Evolutionary conservation across 1,284 basidiomycete genomes (phyloP), one percentile per base, ranked within the genome.

Genomic region (Cutaneotrichosporon mucoides): DNA sequence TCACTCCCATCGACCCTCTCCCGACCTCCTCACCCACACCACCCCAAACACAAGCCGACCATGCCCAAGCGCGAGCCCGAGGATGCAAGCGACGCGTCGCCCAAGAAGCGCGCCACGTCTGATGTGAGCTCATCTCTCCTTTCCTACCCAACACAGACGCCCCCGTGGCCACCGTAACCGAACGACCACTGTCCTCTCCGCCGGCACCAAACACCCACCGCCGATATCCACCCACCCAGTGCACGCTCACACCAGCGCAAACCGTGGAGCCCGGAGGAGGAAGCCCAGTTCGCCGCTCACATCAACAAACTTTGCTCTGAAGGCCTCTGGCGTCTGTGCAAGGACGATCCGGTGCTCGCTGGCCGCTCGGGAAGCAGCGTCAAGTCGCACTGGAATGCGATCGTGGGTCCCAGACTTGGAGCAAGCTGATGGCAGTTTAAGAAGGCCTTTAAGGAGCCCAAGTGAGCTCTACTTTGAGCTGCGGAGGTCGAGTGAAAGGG

Each of bases 211-310:
- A 24, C 24, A 24, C 24, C 24, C 24, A 24, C 24, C 24, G 24
- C 24, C 24, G 24, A 24, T 24, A 24, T 24, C 24, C 24, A 24
- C 24, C 24, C 24, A 24, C 24, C 24, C 24, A 24, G 24, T 24
- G 49, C 49, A 6, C 36, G 8, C 49, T 40, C 16, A 51, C 36
- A 51, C 36, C 42, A 53, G 35, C 52, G 34, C 34, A 53, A 53
- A 38, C 48, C 40, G 8, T 55, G 37, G 45, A 47, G 37, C 6
- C 11, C 42, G 11, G 36, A 45, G 16, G 45, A 45, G 35, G 36
- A 41, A 7, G 11, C 15, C 9, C 37, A 16, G 16, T 40, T 46
- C 16, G 35, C 33, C 16, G 33, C 34, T n/a, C 5, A 11, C 16
- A 34, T 51, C 12, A 45, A 50, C 49, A 44, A 37, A 43, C n/a